These are phyloP conservation scores for Yamadazyma laniorum DNA, from an alignment of 805 yeast species.

Conservation along the genomic window DNA sequence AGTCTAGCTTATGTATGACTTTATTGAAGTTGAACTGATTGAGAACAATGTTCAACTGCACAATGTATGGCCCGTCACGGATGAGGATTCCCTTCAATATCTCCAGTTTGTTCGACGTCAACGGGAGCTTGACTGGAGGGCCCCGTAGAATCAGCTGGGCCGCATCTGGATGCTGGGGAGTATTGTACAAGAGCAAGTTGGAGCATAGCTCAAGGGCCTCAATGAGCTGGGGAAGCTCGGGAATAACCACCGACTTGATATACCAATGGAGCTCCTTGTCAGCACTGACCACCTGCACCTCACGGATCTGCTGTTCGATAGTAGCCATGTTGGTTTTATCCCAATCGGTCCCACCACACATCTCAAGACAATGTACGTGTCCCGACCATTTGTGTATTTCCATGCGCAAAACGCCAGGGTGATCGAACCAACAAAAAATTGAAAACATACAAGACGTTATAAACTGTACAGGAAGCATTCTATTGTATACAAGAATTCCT, in stretches of 20 bases:
- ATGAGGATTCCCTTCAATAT: slow-evolving; percentile 59
- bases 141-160: slow-evolving; percentile 26
- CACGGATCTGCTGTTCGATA: background rate
- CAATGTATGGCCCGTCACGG: slow-evolving; percentile 52
- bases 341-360: background rate
- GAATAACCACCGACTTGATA: slow-evolving; percentile 19
- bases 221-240: slow-evolving; percentile 31
- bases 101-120: slow-evolving; percentile 54
- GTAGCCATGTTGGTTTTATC: background rate
- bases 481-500: slow-evolving; percentile 11
- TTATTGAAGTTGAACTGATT: slow-evolving; percentile 42
- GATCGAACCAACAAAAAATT: slow-evolving; percentile 3
- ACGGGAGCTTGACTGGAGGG: slow-evolving; percentile 53
- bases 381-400: slow-evolving; percentile 1
- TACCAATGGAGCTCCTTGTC: slow-evolving; percentile 36
- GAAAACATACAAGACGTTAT: slow-evolving; percentile 3
- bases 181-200: slow-evolving; percentile 35
- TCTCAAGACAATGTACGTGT: background rate
- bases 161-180: slow-evolving; percentile 14
- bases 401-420: slow-evolving; percentile 3
- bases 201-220: slow-evolving; percentile 40
- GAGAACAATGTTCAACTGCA: slow-evolving; percentile 44
- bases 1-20: slow-evolving; percentile 25
- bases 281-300: slow-evolving; percentile 17
- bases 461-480: slow-evolving; percentile 8